phyloP scores from a whole-genome alignment of 768 basidiomycete genomes.

The Termitomyces bulborhizus region DNA sequence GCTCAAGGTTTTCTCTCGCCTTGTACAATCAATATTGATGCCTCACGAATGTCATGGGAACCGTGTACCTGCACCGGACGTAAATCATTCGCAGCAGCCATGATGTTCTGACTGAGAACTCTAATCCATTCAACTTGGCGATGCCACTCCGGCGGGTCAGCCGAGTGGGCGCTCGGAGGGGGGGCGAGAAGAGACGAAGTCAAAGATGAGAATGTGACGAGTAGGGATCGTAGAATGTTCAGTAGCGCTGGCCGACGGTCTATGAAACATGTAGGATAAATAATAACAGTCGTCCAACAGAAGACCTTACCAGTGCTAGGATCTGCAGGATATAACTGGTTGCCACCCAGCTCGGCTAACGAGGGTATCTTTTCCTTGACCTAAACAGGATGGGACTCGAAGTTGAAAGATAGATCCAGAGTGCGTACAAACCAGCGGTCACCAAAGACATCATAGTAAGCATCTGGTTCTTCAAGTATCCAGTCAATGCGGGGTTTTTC shows the following conservation, averaged over 20 bases:
- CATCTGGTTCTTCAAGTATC: slow-evolving; percentile 77
- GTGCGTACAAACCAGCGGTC: slow-evolving; percentile 81
- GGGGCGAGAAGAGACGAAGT: slow-evolving; percentile 65
- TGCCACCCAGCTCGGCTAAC: slow-evolving; percentile 73
- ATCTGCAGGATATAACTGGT: slow-evolving; percentile 74
- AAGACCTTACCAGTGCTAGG: slow-evolving; percentile 52
- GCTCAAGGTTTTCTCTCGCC: slow-evolving; percentile 78
- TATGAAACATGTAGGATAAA: slow-evolving; percentile 20
- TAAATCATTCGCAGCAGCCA: slow-evolving; percentile 86
- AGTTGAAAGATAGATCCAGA: slow-evolving; percentile 9
- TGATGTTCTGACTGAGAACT: slow-evolving; percentile 77
- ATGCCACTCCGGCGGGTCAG: slow-evolving; percentile 62
- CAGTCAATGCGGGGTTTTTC: slow-evolving; percentile 88
- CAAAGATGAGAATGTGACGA: slow-evolving; percentile 74
- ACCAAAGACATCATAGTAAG: slow-evolving; percentile 77
- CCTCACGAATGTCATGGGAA: neutral
- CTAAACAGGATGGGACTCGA: slow-evolving; percentile 27
- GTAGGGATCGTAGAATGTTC: slow-evolving; percentile 67
- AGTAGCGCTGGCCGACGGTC: slow-evolving; percentile 75
- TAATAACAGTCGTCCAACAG: neutral
- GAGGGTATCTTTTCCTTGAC: slow-evolving; percentile 81
- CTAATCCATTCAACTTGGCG: slow-evolving; percentile 77
- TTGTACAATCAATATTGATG: slow-evolving; percentile 19
- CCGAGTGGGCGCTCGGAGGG: slow-evolving; percentile 42
- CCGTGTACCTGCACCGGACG: slow-evolving; percentile 72